A percentile compares a stretch with the other conserved stretches of the same genome.
Evolutionary conservation across 306 rosid genomes (phyloP).

Genomic region (Inga laurina): DNA sequence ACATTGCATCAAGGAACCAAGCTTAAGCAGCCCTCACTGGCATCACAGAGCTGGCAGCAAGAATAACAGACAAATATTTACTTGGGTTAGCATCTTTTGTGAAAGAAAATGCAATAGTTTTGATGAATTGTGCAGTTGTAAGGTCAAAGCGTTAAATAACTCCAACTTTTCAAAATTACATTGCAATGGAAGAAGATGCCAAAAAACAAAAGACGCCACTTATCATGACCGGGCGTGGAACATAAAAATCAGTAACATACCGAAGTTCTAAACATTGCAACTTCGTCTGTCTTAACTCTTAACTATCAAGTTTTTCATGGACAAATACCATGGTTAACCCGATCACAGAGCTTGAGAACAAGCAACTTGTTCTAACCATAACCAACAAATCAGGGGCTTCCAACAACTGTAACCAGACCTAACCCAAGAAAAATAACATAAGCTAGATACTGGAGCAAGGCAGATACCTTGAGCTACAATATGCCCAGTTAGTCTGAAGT

Average conservation of each 20-base stretch:
- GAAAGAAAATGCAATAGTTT: neutral
- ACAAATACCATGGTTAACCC: neutral
- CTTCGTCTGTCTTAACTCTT: neutral
- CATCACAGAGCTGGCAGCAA: neutral
- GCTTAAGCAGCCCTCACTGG: neutral
- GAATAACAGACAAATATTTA: neutral
- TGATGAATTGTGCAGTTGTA: neutral
- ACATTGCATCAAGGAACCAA: neutral
- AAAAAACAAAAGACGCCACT: neutral
- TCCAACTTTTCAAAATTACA: neutral
- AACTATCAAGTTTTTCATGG: neutral
- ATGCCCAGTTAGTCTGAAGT: neutral
- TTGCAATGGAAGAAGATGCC: neutral
- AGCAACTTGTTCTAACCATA: neutral
- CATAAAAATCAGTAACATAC: neutral
- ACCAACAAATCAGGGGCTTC: neutral
- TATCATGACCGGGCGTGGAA: neutral
- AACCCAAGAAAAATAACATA: neutral
- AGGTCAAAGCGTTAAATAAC: neutral
- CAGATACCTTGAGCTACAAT: neutral
- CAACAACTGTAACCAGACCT: neutral
- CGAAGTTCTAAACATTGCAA: neutral
- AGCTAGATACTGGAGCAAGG: neutral
- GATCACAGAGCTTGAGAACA: neutral
- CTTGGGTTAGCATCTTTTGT: neutral